phyloP scores from a whole-genome alignment of 768 basidiomycete species.

The Tulasnella calospora region DNA sequence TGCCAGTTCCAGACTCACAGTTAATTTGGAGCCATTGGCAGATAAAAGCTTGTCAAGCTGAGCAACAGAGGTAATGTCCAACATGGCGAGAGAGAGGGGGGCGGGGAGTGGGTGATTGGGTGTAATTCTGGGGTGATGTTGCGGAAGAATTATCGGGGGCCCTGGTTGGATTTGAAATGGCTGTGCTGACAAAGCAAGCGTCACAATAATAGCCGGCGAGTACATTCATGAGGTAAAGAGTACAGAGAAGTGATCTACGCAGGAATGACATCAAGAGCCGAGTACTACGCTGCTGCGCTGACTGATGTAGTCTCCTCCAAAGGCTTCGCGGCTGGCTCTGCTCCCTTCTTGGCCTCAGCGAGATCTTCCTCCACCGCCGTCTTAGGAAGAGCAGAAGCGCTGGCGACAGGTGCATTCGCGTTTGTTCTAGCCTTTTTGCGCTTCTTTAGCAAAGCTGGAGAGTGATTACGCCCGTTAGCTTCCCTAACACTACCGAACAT shows the following conservation, averaged over 20 bases:
- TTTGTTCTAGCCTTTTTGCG: constrained; percentile 58
- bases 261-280: neutral
- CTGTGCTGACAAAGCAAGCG: neutral
- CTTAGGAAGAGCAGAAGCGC: neutral
- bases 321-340: neutral
- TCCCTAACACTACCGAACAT: neutral
- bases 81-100: constrained; percentile 38
- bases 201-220: neutral
- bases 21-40: constrained; percentile 57
- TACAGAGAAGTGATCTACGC: neutral
- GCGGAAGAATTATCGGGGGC: neutral
- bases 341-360: neutral
- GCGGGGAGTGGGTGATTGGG: neutral
- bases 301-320: neutral
- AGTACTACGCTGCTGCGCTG: neutral
- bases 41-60: constrained; percentile 58
- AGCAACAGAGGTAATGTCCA: constrained; percentile 56
- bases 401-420: neutral
- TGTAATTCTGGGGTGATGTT: neutral
- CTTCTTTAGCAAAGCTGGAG: constrained; percentile 63
- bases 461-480: constrained; percentile 30
- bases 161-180: neutral
- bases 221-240: neutral
- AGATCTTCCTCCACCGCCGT: neutral
- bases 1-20: constrained; percentile 42